Conservation (phyloP, 2,329 filamentous ascomycete species). For the Cercospora sp. region DNA sequence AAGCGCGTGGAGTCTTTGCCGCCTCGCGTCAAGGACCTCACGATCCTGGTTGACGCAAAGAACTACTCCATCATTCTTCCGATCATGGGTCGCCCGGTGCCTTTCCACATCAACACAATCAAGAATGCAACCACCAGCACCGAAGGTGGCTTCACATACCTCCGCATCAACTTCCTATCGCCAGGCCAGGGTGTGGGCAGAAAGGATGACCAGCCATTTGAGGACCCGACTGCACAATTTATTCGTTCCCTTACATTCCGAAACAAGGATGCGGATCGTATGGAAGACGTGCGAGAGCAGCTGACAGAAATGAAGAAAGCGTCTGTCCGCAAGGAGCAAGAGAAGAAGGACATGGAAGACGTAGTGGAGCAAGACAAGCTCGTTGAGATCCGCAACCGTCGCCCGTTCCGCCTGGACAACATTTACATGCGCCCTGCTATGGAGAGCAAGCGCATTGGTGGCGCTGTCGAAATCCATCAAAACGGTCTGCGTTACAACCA, state of each 20-base stretch:
- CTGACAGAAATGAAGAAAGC: slow-evolving; percentile 97
- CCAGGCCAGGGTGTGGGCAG: slow-evolving; percentile 95
- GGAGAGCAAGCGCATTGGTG: slow-evolving; percentile 94
- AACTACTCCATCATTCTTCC: slow-evolving; percentile 87
- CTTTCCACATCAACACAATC: slow-evolving; percentile 97
- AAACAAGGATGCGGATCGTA: slow-evolving; percentile 82
- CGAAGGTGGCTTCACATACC: slow-evolving; percentile 88
- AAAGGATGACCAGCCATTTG: slow-evolving; percentile 96
- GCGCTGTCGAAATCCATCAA: slow-evolving; percentile 95
- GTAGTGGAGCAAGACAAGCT: slow-evolving; percentile 99
- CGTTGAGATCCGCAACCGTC: slow-evolving; percentile 88
- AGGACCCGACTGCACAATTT: slow-evolving; percentile 93
- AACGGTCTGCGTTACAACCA: slow-evolving; percentile 93
- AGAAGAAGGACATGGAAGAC: slow-evolving; percentile 99
- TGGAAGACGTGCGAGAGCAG: slow-evolving; percentile 86
- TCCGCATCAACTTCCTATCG: slow-evolving; percentile 95
- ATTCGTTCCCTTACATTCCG: slow-evolving; percentile 93
- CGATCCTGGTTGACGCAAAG: slow-evolving; percentile 88
- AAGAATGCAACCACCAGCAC: slow-evolving; percentile 99
- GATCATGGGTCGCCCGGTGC: slow-evolving; percentile 95
- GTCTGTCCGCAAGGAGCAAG: slow-evolving; percentile 86
- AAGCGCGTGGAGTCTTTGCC: slow-evolving; percentile 97
- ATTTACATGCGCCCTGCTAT: slow-evolving; percentile 93
- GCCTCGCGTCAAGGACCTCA: slow-evolving; percentile 74
- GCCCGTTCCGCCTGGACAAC: slow-evolving; percentile 85